Evolutionary conservation across 148 eudicot genomes (phyloP).

Genomic region (Camellia lanceoleosa): DNA sequence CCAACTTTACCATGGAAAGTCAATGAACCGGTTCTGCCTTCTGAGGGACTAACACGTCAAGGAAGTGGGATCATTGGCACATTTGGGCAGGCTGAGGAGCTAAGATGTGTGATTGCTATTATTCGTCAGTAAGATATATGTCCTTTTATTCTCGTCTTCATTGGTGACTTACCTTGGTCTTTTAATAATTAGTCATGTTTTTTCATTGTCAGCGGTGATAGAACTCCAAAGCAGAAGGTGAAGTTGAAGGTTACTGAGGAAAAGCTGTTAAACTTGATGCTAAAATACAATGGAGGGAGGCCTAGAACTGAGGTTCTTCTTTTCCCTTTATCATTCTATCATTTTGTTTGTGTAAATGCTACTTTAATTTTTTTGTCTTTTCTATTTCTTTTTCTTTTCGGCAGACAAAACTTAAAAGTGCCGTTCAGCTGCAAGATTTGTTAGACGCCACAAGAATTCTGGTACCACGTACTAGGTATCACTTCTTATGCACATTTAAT

Average conservation of each 20-base stretch:
- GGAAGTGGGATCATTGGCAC: slow-evolving; percentile 95
- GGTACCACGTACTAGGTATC: slow-evolving; percentile 84
- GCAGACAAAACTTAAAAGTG: slow-evolving; percentile 98
- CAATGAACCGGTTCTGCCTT: slow-evolving; percentile 66
- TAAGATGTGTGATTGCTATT: slow-evolving; percentile 86
- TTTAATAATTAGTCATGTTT: slow-evolving; percentile 12
- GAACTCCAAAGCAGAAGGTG: slow-evolving; percentile 99
- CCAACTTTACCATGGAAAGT: slow-evolving; percentile 94
- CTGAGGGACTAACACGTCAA: slow-evolving; percentile 95
- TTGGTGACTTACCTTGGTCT: slow-evolving; percentile 9
- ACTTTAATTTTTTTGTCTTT: background rate
- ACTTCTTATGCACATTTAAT: background rate
- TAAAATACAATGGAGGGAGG: slow-evolving; percentile 93
- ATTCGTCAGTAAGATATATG: slow-evolving; percentile 80
- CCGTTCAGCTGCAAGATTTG: slow-evolving; percentile 93
- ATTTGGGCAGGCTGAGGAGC: slow-evolving; percentile 97
- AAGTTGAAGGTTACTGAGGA: slow-evolving; percentile 98
- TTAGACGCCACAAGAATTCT: slow-evolving; percentile 94
- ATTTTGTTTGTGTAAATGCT: background rate
- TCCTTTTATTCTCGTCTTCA: slow-evolving; percentile 1
- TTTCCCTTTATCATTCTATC: background rate
- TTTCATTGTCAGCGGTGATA: slow-evolving; percentile 72
- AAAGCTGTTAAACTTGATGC: slow-evolving; percentile 85
- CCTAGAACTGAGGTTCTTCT: slow-evolving; percentile 89
- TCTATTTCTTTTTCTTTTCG: slow-evolving; percentile 15